These are phyloP conservation scores for Porogramme epimiltina DNA, from an alignment of 1,284 basidiomycete genomes.

Conservation along the genomic window DNA sequence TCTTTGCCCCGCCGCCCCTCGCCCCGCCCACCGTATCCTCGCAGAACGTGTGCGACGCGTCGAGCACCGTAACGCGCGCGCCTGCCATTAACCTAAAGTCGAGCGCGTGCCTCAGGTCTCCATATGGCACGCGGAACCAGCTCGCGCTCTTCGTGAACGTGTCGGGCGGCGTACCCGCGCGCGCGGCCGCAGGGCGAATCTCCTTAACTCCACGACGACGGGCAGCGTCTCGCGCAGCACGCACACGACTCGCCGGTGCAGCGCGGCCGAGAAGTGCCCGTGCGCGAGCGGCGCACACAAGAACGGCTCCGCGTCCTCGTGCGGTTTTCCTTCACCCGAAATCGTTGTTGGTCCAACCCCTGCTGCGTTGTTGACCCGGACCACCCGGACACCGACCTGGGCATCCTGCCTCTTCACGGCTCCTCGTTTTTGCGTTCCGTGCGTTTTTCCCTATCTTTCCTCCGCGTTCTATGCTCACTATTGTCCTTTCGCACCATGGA, in stretches of 20 bases:
- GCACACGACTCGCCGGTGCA: conserved; percentile 64
- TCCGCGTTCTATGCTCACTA: too few species aligned
- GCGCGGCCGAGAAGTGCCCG: conserved; percentile 60
- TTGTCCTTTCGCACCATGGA: too few species aligned
- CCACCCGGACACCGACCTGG: too few species aligned
- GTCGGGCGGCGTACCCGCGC: conserved; percentile 49
- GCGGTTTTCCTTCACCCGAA: too few species aligned
- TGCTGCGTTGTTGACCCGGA: too few species aligned
- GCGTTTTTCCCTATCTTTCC: too few species aligned
- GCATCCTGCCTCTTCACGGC: too few species aligned
- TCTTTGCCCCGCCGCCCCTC: too few species aligned
- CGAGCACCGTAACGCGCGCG: conserved; percentile 66
- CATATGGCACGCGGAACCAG: conserved; percentile 78
- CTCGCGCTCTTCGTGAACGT: conserved; percentile 75
- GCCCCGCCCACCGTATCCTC: conserved; percentile 22
- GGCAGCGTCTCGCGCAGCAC: conserved; percentile 75
- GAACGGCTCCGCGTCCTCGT: conserved; percentile 73
- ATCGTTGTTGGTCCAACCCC: too few species aligned
- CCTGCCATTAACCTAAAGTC: conserved; percentile 76
- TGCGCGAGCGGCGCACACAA: conserved; percentile 64
- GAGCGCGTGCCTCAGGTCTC: conserved; percentile 71
- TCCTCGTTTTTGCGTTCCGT: too few species aligned
- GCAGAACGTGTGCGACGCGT: conserved; percentile 61
- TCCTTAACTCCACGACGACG: conserved; percentile 70
- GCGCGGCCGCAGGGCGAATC: conserved; percentile 45